Evolutionary conservation across 2,329 filamentous ascomycete genomes (phyloP), one percentile per base, ranked within the genome.

Genomic region (Huntiella savannae): DNA sequence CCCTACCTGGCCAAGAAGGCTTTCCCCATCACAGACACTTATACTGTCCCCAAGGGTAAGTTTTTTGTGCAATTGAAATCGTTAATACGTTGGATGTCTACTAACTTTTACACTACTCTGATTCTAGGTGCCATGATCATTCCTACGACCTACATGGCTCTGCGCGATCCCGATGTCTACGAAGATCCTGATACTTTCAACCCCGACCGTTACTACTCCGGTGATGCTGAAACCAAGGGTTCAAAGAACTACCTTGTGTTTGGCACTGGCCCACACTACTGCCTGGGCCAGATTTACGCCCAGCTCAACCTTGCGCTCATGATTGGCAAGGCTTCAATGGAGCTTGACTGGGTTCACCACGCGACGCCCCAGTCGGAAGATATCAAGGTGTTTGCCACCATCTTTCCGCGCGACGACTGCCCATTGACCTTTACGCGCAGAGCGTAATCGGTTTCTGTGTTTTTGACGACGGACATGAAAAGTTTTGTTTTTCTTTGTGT

Each of bases 211-310:
- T 96, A 91, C 75, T 88, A 88, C 61, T 75, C 73, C 2, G 91
- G 88, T 50, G 82, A 87, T 55, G 91, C 88, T 10, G 87, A 94
- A 62, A 76, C 81, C 61, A 81, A 78, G 65, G 76, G 77, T 34
- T 67, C 79, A 59, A 96, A 95, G 79, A 98, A 96, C 69, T 96
- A 79, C 70, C 72, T 98, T 44, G 87, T 96, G 13, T 96, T 98
- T 56, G 91, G 91, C 56, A 87, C 83, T 13, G 91, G 91, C 5
- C 84, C 91, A 55, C 91, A 96, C 65, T 94, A 96, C 69, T 98
- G 91, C 62, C 71, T 96, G 33, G 91, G 88, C 45, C 88, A 96
- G 67, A 79, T 79, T 39, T 98, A 95, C 58, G 91, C 86, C 6
- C 79, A 84, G 61, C 69, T 86, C 51, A 94, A 94, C 63, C 67